A percentile compares a stretch with the other conserved stretches of the same genome.
These are phyloP conservation scores for Fusarium pseudoanthophilum DNA, from an alignment of 2,329 filamentous ascomycete species.

Conservation along the genomic window DNA sequence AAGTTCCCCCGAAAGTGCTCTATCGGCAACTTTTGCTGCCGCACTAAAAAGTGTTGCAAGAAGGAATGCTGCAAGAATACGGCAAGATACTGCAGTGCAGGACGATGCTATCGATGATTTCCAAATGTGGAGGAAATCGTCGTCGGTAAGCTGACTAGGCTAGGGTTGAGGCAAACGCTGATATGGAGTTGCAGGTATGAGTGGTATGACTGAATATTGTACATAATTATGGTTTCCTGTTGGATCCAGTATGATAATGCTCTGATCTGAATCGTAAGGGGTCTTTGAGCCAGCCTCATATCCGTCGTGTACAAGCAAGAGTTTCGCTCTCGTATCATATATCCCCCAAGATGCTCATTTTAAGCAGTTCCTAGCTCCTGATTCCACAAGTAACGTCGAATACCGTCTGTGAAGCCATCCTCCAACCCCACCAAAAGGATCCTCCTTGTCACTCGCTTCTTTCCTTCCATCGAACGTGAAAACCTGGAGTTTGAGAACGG, in stretches of 20 bases:
- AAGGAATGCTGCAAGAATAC: constrained; percentile 29
- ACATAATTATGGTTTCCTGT: neutral
- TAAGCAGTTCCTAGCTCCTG: constrained; percentile 35
- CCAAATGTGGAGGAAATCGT: too few species aligned
- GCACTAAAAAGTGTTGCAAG: constrained; percentile 23
- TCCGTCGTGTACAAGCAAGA: too few species aligned
- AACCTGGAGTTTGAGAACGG: constrained; percentile 4
- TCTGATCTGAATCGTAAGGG: too few species aligned
- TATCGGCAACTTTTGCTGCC: constrained; percentile 10
- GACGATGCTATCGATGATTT: constrained; percentile 15
- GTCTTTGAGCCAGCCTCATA: too few species aligned
- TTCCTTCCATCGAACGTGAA: constrained; percentile 32
- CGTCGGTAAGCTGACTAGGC: neutral
- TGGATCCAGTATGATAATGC: too few species aligned
- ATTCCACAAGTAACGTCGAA: constrained; percentile 28
- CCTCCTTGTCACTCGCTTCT: constrained; percentile 13
- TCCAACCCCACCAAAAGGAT: constrained; percentile 28
- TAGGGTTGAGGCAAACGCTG: fast-evolving
- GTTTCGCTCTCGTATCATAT: too few species aligned
- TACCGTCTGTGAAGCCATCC: constrained; percentile 37
- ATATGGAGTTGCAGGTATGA: neutral
- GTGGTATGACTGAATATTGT: neutral
- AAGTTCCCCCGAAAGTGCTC: constrained; percentile 22
- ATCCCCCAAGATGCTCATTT: too few species aligned
- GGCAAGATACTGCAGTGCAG: constrained; percentile 6